Evolutionary conservation across 2,329 filamentous ascomycete species (phyloP).

Genomic region (Madurella fahalii): DNA sequence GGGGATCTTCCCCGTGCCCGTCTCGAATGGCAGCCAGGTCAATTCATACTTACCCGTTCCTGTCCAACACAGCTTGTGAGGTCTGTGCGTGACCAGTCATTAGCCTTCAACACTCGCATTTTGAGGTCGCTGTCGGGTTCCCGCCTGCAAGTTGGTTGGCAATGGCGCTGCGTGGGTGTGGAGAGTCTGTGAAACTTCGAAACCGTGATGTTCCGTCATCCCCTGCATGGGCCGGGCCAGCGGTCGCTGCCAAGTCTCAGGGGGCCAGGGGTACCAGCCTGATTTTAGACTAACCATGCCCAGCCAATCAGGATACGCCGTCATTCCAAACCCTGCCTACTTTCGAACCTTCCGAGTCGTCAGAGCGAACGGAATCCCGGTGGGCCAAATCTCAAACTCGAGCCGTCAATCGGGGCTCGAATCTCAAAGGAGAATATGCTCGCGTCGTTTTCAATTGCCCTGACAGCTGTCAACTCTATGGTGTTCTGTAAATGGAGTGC

Average conservation of each 20-base stretch:
- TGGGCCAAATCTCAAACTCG: slow-evolving; percentile 11
- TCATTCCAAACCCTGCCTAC: not conserved
- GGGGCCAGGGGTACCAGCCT: slow-evolving; percentile 9
- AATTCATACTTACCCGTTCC: not conserved
- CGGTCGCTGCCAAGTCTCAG: slow-evolving; percentile 6
- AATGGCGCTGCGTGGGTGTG: not conserved
- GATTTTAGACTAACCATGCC: slow-evolving; percentile 6
- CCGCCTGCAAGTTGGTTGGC: not conserved
- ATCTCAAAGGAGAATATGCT: not conserved
- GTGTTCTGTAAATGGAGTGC: not conserved
- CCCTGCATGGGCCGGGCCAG: slow-evolving; percentile 13
- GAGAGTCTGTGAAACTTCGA: slow-evolving; percentile 3
- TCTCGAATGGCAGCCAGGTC: too few species aligned
- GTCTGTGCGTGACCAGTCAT: not conserved
- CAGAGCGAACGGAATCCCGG: slow-evolving; percentile 11
- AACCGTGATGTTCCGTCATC: slow-evolving; percentile 11
- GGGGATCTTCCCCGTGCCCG: too few species aligned
- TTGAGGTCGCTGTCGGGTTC: not conserved
- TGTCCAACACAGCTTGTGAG: not conserved
- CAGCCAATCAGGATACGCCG: slow-evolving; percentile 19
- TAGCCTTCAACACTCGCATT: not conserved
- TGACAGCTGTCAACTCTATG: not conserved
- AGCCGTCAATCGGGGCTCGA: slow-evolving; percentile 2
- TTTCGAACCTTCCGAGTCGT: not conserved
- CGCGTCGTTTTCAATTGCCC: not conserved